Evolutionary conservation across 139 green algal genomes (phyloP).

Genomic region (Chlamydomonas sp.): DNA sequence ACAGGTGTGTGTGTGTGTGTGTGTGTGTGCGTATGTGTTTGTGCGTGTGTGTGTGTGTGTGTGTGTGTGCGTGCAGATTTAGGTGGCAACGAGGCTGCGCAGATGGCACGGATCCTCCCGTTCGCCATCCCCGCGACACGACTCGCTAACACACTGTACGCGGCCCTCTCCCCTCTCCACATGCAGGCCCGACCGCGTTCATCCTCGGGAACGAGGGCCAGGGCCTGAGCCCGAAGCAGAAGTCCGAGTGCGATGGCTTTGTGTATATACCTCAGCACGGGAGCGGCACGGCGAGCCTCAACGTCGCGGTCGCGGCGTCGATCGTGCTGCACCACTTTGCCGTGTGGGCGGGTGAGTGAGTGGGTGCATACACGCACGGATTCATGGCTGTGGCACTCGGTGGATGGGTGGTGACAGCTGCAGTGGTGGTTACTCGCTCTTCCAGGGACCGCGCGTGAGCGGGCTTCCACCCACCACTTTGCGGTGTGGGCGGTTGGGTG

Average conservation of each 20-base stretch:
- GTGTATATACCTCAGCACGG: conserved; percentile 86
- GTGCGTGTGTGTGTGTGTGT: too few species aligned
- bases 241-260: conserved; percentile 78
- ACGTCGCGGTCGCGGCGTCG: conserved; percentile 82
- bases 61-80: not conserved
- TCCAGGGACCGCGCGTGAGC: too few species aligned
- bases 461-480: too few species aligned
- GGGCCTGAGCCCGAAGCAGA: conserved; percentile 71
- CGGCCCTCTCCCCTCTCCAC: too few species aligned
- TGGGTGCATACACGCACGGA: not conserved
- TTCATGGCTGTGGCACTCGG: not conserved
- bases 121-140: not conserved
- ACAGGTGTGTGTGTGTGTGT: conserved; percentile 14
- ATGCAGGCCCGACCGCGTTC: conserved; percentile 71
- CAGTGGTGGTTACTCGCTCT: too few species aligned
- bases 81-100: not conserved
- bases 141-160: too few species aligned
- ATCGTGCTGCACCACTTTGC: conserved; percentile 95
- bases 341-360: conserved; percentile 56
- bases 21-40: too few species aligned
- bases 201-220: conserved; percentile 90
- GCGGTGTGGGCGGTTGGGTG: too few species aligned
- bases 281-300: conserved; percentile 85
- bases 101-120: not conserved
- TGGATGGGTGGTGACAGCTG: not conserved